Evolutionary conservation across 495 filamentous ascomycete genomes (phyloP).

Genomic region (Aspergillus biplanus): DNA sequence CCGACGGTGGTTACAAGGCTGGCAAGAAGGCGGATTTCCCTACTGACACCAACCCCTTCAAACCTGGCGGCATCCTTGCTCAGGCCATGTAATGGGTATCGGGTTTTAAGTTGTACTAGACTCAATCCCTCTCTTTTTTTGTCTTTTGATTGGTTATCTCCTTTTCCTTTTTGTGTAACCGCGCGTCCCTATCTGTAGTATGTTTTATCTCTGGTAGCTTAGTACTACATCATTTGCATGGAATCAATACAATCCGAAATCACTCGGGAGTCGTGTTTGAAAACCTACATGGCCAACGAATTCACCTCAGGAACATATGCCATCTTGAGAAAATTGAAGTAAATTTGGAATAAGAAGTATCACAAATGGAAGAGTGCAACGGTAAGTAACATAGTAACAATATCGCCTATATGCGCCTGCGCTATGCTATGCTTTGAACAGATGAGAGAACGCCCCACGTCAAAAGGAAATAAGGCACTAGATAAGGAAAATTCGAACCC

Average conservation of each 20-base stretch:
- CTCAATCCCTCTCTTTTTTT: neutral
- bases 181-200: slow-evolving; percentile 10
- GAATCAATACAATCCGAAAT: slow-evolving; percentile 1
- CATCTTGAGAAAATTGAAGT: neutral
- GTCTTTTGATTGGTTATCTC: slow-evolving; percentile 5
- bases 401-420: slow-evolving; percentile 17
- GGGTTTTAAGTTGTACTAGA: neutral
- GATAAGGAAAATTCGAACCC: neutral
- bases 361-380: neutral
- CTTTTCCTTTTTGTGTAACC: slow-evolving; percentile 9
- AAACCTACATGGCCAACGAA: neutral
- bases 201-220: slow-evolving; percentile 19
- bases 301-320: neutral
- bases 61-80: slow-evolving; percentile 33
- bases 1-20: slow-evolving; percentile 56
- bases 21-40: slow-evolving; percentile 5
- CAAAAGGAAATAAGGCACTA: neutral
- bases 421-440: slow-evolving; percentile 19
- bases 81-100: slow-evolving; percentile 17
- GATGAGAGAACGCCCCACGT: neutral
- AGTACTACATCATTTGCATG: slow-evolving; percentile 15
- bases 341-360: neutral
- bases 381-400: slow-evolving; percentile 1
- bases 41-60: slow-evolving; percentile 23
- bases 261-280: neutral